Percentiles rank a stretch among this genome's conserved stretches.
Evolutionary conservation across 495 filamentous ascomycete genomes (phyloP).

Genomic region (Aspergillus ostianus): DNA sequence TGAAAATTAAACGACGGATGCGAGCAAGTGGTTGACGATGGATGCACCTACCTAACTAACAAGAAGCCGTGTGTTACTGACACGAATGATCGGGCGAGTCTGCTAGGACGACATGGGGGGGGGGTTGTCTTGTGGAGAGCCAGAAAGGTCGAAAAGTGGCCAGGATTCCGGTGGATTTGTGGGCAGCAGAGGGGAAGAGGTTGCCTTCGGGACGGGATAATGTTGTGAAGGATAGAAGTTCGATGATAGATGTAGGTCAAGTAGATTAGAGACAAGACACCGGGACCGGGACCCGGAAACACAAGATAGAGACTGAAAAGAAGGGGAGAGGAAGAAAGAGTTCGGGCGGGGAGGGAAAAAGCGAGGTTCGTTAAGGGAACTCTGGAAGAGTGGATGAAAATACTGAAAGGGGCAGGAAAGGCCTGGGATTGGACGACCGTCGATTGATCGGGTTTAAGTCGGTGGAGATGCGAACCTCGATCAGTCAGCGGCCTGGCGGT

Average conservation of each 20-base stretch:
- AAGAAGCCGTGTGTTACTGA: slow-evolving; percentile 38
- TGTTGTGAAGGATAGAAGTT: background rate
- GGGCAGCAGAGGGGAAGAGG: background rate
- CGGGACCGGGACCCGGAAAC: background rate
- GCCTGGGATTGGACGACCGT: background rate
- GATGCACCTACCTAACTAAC: slow-evolving; percentile 23
- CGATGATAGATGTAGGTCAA: too few species aligned
- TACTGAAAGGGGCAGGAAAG: background rate
- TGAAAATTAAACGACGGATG: background rate
- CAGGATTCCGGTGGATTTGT: slow-evolving; percentile 7
- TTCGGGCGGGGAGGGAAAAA: background rate
- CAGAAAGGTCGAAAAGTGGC: slow-evolving; percentile 9
- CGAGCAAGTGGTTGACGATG: slow-evolving; percentile 4
- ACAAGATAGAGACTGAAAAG: background rate
- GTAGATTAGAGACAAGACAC: slow-evolving; percentile 12
- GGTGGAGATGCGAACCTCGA: background rate
- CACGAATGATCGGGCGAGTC: slow-evolving; percentile 34
- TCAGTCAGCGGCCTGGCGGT: background rate
- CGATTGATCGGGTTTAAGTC: background rate
- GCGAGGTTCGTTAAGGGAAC: background rate
- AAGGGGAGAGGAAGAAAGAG: background rate
- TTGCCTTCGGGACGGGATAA: background rate
- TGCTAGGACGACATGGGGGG: slow-evolving; percentile 46
- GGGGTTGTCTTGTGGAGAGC: slow-evolving; percentile 18
- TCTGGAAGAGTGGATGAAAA: background rate